Evolutionary conservation across 768 basidiomycete genomes (phyloP).

Genomic region (Atractiella rhizophila): DNA sequence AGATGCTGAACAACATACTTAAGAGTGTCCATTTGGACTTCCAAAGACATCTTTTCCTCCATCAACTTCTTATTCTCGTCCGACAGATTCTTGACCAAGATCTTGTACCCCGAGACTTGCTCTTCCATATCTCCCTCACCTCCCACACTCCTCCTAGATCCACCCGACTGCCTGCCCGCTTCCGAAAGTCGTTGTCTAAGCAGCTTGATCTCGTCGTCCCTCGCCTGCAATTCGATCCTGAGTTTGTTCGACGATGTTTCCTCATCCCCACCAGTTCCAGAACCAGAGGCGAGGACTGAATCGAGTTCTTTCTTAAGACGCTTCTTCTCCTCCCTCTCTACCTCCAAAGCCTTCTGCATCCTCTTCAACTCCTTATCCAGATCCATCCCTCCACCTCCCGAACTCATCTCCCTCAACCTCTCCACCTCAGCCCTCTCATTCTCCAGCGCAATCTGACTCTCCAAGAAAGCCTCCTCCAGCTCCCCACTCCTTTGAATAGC

Average conservation of each 20-base stretch:
- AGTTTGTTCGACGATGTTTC: constrained; percentile 4
- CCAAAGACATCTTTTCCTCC: constrained; percentile 46
- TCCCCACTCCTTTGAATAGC: constrained; percentile 36
- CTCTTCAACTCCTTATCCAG: constrained; percentile 31
- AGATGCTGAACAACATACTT: constrained; percentile 32
- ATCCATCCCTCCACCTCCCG: constrained; percentile 20
- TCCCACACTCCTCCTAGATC: constrained; percentile 4
- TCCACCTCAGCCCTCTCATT: constrained; percentile 79
- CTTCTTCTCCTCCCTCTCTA: constrained; percentile 16
- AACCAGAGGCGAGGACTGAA: constrained; percentile 14
- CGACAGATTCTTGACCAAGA: constrained; percentile 67
- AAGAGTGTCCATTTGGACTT: constrained; percentile 42
- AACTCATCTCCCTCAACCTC: constrained; percentile 27
- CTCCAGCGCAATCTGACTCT: constrained; percentile 66
- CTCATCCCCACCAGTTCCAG: constrained; percentile 1
- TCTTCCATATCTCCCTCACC: constrained; percentile 22
- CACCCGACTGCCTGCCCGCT: background rate
- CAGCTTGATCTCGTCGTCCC: constrained; percentile 12
- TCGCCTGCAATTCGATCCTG: background rate
- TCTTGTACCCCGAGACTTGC: constrained; percentile 62
- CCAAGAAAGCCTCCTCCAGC: constrained; percentile 65
- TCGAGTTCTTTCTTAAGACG: constrained; percentile 10
- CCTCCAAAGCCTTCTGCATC: constrained; percentile 33
- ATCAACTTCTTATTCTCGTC: constrained; percentile 58
- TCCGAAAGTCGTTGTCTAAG: background rate